A percentile compares a stretch with the other conserved stretches of the same genome.
These are phyloP conservation scores for Rhizopogon rudus DNA, from an alignment of 768 basidiomycete genomes.

Conservation along the genomic window DNA sequence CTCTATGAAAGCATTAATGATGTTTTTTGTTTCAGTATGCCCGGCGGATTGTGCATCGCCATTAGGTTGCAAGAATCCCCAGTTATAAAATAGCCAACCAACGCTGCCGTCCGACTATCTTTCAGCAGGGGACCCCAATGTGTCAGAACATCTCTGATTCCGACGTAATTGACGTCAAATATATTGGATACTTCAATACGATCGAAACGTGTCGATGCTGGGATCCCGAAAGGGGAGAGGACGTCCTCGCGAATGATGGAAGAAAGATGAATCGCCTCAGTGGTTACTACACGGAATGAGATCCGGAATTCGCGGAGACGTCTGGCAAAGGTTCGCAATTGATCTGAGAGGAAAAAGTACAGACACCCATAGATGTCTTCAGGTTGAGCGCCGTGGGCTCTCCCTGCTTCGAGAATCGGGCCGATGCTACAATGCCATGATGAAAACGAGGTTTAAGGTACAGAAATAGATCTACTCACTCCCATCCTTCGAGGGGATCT, in stretches of 20 bases:
- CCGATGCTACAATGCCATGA: constrained; percentile 26
- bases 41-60: constrained; percentile 5
- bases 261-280: constrained; percentile 38
- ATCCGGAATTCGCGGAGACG: constrained; percentile 30
- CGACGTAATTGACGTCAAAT: constrained; percentile 37
- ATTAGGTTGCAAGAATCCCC: constrained; percentile 16
- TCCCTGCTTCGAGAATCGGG: constrained; percentile 33
- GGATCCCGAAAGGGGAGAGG: constrained; percentile 14
- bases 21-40: not conserved
- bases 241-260: constrained; percentile 25
- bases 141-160: constrained; percentile 27
- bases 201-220: constrained; percentile 31
- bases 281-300: constrained; percentile 27
- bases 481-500: constrained; percentile 49
- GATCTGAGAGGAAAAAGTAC: constrained; percentile 39
- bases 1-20: constrained; percentile 10
- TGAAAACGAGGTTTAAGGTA: not conserved
- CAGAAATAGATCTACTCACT: constrained; percentile 27
- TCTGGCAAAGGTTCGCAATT: constrained; percentile 32
- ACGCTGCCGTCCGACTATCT: constrained; percentile 22
- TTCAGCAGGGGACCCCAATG: constrained; percentile 35
- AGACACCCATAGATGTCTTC: constrained; percentile 49
- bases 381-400: constrained; percentile 29
- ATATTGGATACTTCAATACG: constrained; percentile 48
- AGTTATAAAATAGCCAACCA: constrained; percentile 46